Evolutionary conservation across 805 yeast genomes (phyloP), one percentile per base, ranked within the genome.

Genomic region (Monosporozyma solicola): DNA sequence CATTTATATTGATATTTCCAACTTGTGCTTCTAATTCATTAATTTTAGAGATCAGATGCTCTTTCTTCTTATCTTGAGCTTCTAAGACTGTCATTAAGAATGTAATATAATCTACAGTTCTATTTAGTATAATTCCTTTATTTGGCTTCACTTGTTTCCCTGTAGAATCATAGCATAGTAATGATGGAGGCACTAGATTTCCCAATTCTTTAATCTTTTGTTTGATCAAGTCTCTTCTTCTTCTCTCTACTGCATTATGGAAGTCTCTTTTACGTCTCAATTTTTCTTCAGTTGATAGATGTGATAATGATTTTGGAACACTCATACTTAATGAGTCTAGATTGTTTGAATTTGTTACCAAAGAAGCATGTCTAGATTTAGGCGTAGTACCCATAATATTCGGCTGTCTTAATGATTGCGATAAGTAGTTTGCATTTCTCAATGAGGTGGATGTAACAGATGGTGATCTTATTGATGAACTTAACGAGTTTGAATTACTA

Each of bases 171-270:
- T 76, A 71, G 52, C 78, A 75, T 25, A 86, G 67, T 55, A 87
- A 66, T 2, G 85, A 75, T 0, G 89, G 92, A 1, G 97, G 97
- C 1, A 91, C 86, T 49, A 91, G 74, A 25, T 78, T 70, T 1
- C 95, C 92, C 61, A 91, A 73, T 60, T 88, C 96, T 64, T 85
- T 85, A 56, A 91, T 90, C 61, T 87, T 82, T 62, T 87, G 95
- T 66, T 91, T 90, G 63, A 91, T 91, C 60, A 88, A 75, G 67
- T 92, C 98, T 57, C 98, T 77, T 64, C 98, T 78, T 60, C 96
- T 77, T 61, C 97, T 78, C 68, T 91, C 98, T 4, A 91, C 97
- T 1, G 96, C 96, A 65, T 91, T 91, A 68, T 91, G 98, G 56
- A 89, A 84, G 64, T 90, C 96, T 55, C 96, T 73, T 57, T 96